phyloP scores from a whole-genome alignment of 768 basidiomycete species.

The Podaxis carcinomalis region DNA sequence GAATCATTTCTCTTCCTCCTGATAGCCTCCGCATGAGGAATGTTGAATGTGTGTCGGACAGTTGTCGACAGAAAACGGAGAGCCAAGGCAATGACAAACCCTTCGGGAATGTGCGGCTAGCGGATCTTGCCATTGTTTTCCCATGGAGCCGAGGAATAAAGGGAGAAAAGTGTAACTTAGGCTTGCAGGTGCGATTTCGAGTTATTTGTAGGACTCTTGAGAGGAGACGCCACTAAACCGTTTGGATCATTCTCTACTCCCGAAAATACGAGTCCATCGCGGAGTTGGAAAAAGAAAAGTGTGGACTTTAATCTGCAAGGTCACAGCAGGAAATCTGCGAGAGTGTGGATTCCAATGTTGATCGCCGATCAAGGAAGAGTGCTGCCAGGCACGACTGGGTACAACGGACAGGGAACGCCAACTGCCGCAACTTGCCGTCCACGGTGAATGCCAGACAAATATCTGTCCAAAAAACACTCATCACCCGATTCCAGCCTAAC shows the following conservation, averaged over 20 bases:
- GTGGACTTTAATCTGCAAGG: constrained; percentile 7
- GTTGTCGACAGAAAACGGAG: not conserved
- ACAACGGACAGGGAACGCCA: constrained; percentile 19
- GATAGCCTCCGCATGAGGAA: not conserved
- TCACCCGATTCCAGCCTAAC: constrained; percentile 9
- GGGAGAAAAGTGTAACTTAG: constrained; percentile 16
- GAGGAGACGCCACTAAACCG: constrained; percentile 32
- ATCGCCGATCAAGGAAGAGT: constrained; percentile 61
- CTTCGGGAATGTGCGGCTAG: constrained; percentile 16
- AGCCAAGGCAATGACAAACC: constrained; percentile 10
- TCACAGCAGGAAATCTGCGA: constrained; percentile 24
- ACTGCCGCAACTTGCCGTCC: constrained; percentile 33
- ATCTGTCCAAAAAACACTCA: not conserved
- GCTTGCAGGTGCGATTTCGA: constrained; percentile 14
- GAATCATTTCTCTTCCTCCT: not conserved
- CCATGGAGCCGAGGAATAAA: constrained; percentile 18
- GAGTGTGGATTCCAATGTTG: constrained; percentile 33
- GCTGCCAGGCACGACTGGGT: constrained; percentile 28
- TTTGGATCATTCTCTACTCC: constrained; percentile 18
- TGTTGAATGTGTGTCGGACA: not conserved
- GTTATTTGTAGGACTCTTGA: constrained; percentile 19
- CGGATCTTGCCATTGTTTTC: constrained; percentile 10
- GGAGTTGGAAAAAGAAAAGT: constrained; percentile 23
- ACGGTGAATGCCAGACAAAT: constrained; percentile 14
- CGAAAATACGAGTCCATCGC: constrained; percentile 16